These are phyloP conservation scores for Suhomyces emberorum DNA, from an alignment of 805 yeast genomes.

Conservation along the genomic window DNA sequence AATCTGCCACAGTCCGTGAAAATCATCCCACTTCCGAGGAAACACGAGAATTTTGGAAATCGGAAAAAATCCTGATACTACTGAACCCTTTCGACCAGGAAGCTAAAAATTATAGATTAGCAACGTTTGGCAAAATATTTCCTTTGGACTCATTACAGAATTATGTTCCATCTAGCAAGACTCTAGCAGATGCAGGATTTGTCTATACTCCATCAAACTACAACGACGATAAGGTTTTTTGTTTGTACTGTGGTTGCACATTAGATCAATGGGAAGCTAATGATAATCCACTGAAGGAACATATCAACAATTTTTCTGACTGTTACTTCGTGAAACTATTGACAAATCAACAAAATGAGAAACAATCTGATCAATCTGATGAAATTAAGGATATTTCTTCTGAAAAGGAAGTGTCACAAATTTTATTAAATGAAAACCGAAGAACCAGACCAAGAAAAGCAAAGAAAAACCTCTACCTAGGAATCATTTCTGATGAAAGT, in stretches of 20 bases:
- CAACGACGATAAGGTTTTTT: slow-evolving; percentile 33
- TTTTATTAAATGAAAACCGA: no score
- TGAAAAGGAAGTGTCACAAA: background rate
- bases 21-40: slow-evolving; percentile 6
- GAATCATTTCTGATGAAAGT: slow-evolving; percentile 1
- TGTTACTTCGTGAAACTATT: slow-evolving; percentile 6
- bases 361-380: background rate
- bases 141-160: slow-evolving; percentile 3
- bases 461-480: slow-evolving; percentile 1
- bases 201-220: slow-evolving; percentile 29
- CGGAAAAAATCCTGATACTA: slow-evolving; percentile 4
- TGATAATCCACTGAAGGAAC: slow-evolving; percentile 65
- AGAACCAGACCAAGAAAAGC: background rate
- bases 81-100: slow-evolving; percentile 6
- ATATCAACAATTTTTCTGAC: slow-evolving; percentile 24
- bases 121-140: slow-evolving; percentile 8
- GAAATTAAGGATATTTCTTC: no score
- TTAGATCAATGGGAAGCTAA: slow-evolving; percentile 52
- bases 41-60: slow-evolving; percentile 7
- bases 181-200: slow-evolving; percentile 46
- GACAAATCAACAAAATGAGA: background rate
- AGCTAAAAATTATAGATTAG: slow-evolving; percentile 5
- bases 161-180: slow-evolving; percentile 3
- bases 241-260: slow-evolving; percentile 29
- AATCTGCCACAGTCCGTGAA: slow-evolving; percentile 9